Percentiles rank a stretch among this genome's conserved stretches.
phyloP scores from a whole-genome alignment of 106 monocot genomes.

The Dendrobium catenatum region DNA sequence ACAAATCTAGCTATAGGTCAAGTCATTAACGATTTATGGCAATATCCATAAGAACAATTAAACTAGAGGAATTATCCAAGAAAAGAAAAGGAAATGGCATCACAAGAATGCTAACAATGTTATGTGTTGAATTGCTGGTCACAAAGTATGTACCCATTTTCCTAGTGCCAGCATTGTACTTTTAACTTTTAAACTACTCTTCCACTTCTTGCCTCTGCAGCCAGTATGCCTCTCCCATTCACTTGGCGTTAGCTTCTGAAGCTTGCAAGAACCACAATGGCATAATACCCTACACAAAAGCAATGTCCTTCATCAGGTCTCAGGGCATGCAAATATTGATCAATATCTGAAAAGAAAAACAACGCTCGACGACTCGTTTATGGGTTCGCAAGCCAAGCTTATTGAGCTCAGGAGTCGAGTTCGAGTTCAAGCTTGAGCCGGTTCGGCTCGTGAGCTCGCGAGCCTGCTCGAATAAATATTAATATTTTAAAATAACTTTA shows the following conservation, averaged over 20 bases:
- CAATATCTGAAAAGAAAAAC: not conserved
- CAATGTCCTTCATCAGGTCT: not conserved
- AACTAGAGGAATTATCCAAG: not conserved
- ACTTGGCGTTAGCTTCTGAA: conserved; percentile 40
- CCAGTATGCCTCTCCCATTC: conserved; percentile 96
- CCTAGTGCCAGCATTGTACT: conserved; percentile 47
- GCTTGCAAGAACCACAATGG: conserved; percentile 66
- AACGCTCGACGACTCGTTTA: not conserved
- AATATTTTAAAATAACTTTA: too few relatives aligned
- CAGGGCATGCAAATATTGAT: not conserved
- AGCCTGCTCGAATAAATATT: too few relatives aligned
- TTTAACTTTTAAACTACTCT: conserved; percentile 73
- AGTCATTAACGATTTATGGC: not conserved
- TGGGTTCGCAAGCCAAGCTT: too few relatives aligned
- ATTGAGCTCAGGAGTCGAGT: too few relatives aligned
- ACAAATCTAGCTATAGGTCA: not conserved
- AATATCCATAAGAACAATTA: not conserved
- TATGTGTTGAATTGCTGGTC: not conserved
- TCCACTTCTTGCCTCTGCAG: conserved; percentile 90
- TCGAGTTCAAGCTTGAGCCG: too few relatives aligned
- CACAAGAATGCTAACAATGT: not conserved
- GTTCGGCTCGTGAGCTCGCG: too few relatives aligned
- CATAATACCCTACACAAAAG: conserved; percentile 55
- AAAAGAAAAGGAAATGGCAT: not conserved
- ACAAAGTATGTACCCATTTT: conserved; percentile 59